Conservation (phyloP, 805 yeast genomes). For the Monosporozyma servazzii region DNA sequence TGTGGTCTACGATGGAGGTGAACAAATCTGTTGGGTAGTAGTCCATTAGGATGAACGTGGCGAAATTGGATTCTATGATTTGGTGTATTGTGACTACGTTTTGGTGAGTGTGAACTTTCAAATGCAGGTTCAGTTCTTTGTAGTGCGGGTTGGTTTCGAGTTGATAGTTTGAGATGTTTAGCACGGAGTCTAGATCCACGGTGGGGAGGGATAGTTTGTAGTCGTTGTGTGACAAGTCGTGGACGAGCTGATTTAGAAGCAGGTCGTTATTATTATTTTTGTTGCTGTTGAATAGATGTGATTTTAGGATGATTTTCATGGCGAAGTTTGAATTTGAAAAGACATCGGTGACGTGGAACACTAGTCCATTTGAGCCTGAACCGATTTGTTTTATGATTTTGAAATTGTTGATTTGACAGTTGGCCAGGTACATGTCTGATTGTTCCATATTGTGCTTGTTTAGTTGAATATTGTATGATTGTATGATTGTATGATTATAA, state of each 20-base stretch:
- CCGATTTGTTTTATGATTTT: conserved; percentile 34
- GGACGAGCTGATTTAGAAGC: conserved; percentile 21
- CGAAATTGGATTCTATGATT: conserved; percentile 52
- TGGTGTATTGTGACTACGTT: conserved; percentile 69
- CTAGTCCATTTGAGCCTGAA: conserved; percentile 80
- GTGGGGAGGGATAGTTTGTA: conserved; percentile 18
- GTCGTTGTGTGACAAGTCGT: conserved; percentile 18
- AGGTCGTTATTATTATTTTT: conserved; percentile 15
- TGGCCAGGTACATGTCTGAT: conserved; percentile 1
- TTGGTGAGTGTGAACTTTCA: conserved; percentile 68
- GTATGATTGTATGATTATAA: too few relatives aligned
- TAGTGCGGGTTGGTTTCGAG: conserved; percentile 31
- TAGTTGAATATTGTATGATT: neutral
- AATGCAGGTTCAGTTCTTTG: conserved; percentile 65
- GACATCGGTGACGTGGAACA: conserved; percentile 56
- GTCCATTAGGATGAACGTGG: conserved; percentile 71
- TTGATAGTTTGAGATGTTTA: conserved; percentile 29
- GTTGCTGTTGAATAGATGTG: conserved; percentile 6
- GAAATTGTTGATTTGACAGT: conserved; percentile 35
- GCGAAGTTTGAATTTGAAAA: conserved; percentile 48
- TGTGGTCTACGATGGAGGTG: conserved; percentile 69
- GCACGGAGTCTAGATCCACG: conserved; percentile 21
- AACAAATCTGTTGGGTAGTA: conserved; percentile 82
- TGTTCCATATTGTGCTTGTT: neutral
- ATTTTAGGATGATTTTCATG: conserved; percentile 57